Evolutionary conservation across 2,329 filamentous ascomycete genomes (phyloP), one percentile per base, ranked within the genome.

Genomic region (Rhytidhysteron rufulum): DNA sequence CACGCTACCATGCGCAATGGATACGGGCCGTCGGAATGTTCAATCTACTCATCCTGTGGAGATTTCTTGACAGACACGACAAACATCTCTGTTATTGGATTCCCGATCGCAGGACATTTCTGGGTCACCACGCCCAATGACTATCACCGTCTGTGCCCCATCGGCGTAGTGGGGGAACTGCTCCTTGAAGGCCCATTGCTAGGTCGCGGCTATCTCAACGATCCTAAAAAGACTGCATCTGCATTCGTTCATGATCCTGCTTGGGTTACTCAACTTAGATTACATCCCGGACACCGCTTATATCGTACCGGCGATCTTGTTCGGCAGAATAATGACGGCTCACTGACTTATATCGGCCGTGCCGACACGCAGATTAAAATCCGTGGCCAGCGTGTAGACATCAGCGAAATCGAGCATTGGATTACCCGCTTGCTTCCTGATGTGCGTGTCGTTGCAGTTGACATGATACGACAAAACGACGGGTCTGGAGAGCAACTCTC

Each of bases 181-280:
- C 67, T 78, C 5, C 71, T 82, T 18, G 75, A 79, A 44, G 75
- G 76, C 0, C 72, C 73, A 2, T 73, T 53, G 25, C 45, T 65
- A 5, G 55, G 53, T 8, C 50, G 49, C 21, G 40, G 40, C 17
- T 24, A 42, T 21, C 24, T 42, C 19, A 17, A 37, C 15, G 32
- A 56, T 25, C 22, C 34, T 4, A 44, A 27, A 15, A 49, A 53
- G 29, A 55, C 54, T 2, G 42, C 44, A 7, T 40, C 43, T 4
- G 40, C 42, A 2, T 60, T 59, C 34, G 39, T 60, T 11, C 13
- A 34, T n/a, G 33, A 42, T 16, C 44, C 51, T 13, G 21, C 21
- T 9, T 52, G 49, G 49, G 22, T 31, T 10, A 17, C 24, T 18
- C 25, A 13, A 7, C 20, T 13, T 13, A 22, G 21, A 10, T 13